phyloP scores from a whole-genome alignment of 495 filamentous ascomycete species.

The Xylaria sp. region DNA sequence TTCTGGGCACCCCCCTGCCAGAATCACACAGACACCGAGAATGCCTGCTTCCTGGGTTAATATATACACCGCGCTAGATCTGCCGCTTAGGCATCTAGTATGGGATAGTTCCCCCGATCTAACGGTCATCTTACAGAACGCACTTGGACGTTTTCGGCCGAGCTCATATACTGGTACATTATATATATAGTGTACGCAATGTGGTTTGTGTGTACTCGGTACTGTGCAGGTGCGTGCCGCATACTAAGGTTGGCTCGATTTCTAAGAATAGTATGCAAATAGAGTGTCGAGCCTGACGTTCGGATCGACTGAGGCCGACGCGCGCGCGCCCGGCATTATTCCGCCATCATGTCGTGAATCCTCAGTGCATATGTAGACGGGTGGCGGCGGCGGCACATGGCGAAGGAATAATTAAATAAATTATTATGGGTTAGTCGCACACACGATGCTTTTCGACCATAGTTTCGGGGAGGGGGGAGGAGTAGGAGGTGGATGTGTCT shows the following conservation, averaged over 20 bases:
- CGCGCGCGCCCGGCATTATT: slow-evolving; percentile 11
- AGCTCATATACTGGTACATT: too few relatives aligned
- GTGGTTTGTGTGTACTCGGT: slow-evolving; percentile 1
- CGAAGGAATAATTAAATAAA: background rate
- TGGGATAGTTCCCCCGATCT: slow-evolving; percentile 19
- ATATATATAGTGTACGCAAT: slow-evolving; percentile 1
- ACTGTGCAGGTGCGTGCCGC: slow-evolving; percentile 18
- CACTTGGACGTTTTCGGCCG: slow-evolving; percentile 5
- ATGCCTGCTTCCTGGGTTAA: slow-evolving; percentile 14
- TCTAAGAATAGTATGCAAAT: slow-evolving; percentile 29
- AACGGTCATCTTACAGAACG: slow-evolving; percentile 18
- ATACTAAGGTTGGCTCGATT: slow-evolving; percentile 9
- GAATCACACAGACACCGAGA: slow-evolving; percentile 6
- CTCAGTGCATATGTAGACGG: slow-evolving; percentile 3
- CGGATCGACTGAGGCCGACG: slow-evolving; percentile 23
- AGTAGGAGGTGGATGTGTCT: slow-evolving; percentile 13
- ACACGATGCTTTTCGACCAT: background rate
- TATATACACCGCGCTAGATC: slow-evolving; percentile 23
- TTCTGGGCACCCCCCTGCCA: background rate
- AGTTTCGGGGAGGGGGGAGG: background rate
- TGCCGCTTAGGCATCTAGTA: slow-evolving; percentile 20
- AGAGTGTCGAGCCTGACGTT: slow-evolving; percentile 17
- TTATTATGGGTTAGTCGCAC: background rate
- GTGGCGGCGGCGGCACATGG: slow-evolving; percentile 5
- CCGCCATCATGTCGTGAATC: slow-evolving; percentile 17